Evolutionary conservation across 139 green algal genomes (phyloP).

Genomic region (Volvox africanus): DNA sequence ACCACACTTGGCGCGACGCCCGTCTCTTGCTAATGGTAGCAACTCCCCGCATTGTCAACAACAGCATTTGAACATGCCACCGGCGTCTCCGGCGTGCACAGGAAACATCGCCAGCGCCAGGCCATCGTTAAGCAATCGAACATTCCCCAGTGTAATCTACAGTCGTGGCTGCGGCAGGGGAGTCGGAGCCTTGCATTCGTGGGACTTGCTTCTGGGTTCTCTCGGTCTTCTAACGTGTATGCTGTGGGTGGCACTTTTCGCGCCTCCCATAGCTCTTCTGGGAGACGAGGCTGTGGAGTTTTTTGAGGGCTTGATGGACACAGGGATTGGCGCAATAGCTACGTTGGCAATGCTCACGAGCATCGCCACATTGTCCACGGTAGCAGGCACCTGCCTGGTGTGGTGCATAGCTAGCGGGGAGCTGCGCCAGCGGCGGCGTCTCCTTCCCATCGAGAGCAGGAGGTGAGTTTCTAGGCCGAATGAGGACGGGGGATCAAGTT

Average conservation of each 20-base stretch:
- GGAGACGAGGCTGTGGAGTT: not conserved
- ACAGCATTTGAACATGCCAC: not conserved
- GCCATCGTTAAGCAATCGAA: not conserved
- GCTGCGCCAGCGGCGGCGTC: not conserved
- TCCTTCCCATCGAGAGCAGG: not conserved
- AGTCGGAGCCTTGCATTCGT: not conserved
- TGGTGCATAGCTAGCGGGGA: conserved; percentile 23
- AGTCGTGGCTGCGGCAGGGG: not conserved
- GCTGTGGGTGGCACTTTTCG: conserved; percentile 5
- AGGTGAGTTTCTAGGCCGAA: not conserved
- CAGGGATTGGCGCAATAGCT: not conserved
- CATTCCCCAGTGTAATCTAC: not conserved
- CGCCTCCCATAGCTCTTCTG: not conserved
- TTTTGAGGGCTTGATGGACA: not conserved
- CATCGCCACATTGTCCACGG: too few relatives aligned
- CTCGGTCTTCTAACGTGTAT: not conserved
- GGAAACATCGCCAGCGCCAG: not conserved
- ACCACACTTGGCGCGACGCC: not conserved
- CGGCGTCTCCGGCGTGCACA: not conserved
- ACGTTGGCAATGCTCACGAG: not conserved
- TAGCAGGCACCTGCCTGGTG: not conserved
- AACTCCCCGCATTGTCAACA: not conserved
- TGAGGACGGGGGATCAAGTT: not conserved
- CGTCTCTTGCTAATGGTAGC: not conserved
- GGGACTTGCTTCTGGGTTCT: not conserved